Evolutionary conservation across 352 stramenopile genomes (phyloP).

Genomic region (Pythium sp.): DNA sequence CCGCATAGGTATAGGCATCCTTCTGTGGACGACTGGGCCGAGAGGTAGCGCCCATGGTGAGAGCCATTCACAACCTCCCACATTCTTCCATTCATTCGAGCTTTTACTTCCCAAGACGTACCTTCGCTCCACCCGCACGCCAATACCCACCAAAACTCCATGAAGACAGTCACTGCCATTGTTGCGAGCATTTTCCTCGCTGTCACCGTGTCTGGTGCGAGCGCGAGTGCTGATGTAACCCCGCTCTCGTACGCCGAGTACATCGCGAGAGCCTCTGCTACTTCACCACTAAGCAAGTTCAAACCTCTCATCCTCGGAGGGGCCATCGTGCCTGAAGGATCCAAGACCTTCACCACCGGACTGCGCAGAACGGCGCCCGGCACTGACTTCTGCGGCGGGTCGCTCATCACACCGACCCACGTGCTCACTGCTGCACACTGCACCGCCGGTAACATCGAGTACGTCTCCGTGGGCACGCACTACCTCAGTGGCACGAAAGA

Average conservation of each 20-base stretch:
- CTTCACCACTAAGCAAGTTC: constrained; percentile 16
- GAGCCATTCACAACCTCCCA: not conserved
- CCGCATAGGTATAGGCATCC: too few relatives aligned
- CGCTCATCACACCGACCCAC: constrained; percentile 59
- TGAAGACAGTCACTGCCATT: constrained; percentile 1
- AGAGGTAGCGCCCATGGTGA: not conserved
- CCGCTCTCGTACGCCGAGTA: constrained; percentile 13
- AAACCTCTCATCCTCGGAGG: constrained; percentile 41
- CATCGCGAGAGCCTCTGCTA: not conserved
- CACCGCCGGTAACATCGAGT: constrained; percentile 30
- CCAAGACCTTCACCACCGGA: constrained; percentile 51
- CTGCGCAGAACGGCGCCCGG: constrained; percentile 31
- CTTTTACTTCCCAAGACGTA: not conserved
- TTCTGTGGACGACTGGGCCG: too few relatives aligned
- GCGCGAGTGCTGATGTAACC: not conserved
- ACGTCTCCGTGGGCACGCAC: constrained; percentile 55
- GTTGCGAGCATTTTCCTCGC: not conserved
- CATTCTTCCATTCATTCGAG: not conserved
- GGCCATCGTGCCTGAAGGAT: constrained; percentile 33
- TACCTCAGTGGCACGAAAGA: constrained; percentile 39
- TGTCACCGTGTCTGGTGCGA: not conserved
- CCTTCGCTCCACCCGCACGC: not conserved
- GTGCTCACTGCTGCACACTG: constrained; percentile 69
- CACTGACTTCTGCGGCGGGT: constrained; percentile 51
- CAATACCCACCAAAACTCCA: not conserved